Base-by-base conservation (phyloP, 768 basidiomycete genomes). In the Amylocystis lapponica region DNA sequence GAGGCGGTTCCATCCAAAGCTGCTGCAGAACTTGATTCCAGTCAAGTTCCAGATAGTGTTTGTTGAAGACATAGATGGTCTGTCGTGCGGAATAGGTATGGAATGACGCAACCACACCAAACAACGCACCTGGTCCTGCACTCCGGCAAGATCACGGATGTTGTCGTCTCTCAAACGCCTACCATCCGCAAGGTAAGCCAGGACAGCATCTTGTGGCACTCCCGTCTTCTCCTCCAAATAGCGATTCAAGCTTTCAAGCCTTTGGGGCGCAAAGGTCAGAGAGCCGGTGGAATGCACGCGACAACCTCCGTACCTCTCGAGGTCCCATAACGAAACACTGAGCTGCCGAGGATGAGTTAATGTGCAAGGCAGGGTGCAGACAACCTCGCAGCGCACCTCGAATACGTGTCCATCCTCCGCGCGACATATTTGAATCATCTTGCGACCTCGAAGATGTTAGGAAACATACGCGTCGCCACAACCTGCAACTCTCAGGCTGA, bases 21-120 rank as follows among this genome's bases (percentile, higher is more conserved):
- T 77, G 72, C n/a, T 62, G 69, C 13, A 89, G 60, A 20, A 86
- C 80, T 32, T 83, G 74, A 2, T 81, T 76, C 22, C 84, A 43
- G 38, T 83, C 79, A 33, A 78, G 68, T 49, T 87, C 86, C 27
- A 92, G 72, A 54, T 84, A 86, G 54, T 76, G 69, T 55, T 87
- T 88, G 65, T 90, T 91, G 65, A 86, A 92, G 5, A 91, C 84
- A 54, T 78, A 91, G 47, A 92, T 83, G 6, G 78, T 72, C 88
- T 78, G 12, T 5, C 16, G 22, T 2, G 20, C 31, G n/a, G 22
- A 27, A 12, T 32, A 36, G 39, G 26, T 19, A 21, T 43, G 40
- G 41, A 19, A n/a, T 46, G 8, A 42, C 9, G 23, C 44, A 14
- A 43, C 41, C 31, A 36, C 20, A n/a, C 19, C 1, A 30, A 44